Evolutionary conservation across 164 flowering plant genomes (phyloP).

Genomic region (Tetracentron sinense): DNA sequence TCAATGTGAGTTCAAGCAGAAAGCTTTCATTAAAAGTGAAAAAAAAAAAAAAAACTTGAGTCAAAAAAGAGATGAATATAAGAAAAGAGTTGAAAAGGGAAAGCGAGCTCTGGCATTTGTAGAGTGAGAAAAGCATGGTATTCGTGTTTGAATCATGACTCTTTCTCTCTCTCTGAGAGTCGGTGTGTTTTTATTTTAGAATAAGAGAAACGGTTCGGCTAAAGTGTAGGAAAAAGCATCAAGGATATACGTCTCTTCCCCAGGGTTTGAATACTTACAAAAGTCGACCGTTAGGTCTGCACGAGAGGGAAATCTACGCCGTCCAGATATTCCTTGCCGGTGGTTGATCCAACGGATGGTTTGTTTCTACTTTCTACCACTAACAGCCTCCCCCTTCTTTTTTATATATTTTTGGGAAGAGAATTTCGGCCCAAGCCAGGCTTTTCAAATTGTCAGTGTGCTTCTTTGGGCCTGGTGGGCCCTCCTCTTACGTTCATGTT

Average conservation of each 20-base stretch:
- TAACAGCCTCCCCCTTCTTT: background rate
- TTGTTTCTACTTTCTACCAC: background rate
- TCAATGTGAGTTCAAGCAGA: too few species aligned
- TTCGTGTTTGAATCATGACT: too few species aligned
- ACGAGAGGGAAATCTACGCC: constrained; percentile 11
- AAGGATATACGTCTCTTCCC: background rate
- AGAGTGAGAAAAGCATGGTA: background rate
- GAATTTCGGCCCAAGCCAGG: too few species aligned
- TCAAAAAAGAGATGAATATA: too few species aligned
- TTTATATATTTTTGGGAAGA: background rate
- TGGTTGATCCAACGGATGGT: background rate
- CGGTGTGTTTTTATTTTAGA: background rate
- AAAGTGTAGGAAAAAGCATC: background rate
- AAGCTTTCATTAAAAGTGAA: too few species aligned
- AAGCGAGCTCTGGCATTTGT: too few species aligned
- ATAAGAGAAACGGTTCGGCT: background rate
- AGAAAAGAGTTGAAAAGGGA: too few species aligned
- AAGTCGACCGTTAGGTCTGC: background rate
- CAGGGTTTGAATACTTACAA: constrained; percentile 5
- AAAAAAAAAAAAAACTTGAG: too few species aligned
- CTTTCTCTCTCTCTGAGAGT: background rate
- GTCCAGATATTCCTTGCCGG: background rate
- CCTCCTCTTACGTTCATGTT: too few species aligned
- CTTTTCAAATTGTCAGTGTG: too few species aligned
- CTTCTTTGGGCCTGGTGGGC: too few species aligned